Percentiles rank a stretch among this genome's conserved stretches.
Evolutionary conservation across 345 rosid species (phyloP).

Genomic region (Capsella bursapastoris): DNA sequence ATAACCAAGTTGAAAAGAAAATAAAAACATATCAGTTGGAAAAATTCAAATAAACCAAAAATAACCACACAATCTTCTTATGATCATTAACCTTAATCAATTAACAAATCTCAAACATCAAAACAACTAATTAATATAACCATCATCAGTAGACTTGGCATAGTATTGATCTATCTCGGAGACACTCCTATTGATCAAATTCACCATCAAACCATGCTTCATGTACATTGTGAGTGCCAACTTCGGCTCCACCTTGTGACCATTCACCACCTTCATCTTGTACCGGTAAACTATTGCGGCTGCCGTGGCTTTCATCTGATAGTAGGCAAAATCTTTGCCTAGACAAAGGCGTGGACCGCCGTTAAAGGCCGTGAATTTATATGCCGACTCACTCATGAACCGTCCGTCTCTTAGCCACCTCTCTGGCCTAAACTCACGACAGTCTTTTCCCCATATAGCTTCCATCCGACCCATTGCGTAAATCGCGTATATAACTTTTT

Average conservation of each 20-base stretch:
- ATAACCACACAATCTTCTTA: conserved; percentile 26
- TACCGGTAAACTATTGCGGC: conserved; percentile 76
- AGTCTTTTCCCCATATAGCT: conserved; percentile 90
- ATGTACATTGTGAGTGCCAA: conserved; percentile 94
- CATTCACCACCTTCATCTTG: conserved; percentile 59
- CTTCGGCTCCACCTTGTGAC: conserved; percentile 61
- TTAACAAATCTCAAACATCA: conserved; percentile 19
- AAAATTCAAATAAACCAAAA: conserved; percentile 32
- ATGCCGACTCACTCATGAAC: conserved; percentile 85
- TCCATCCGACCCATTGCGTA: conserved; percentile 97
- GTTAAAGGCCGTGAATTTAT: conserved; percentile 89
- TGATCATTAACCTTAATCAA: conserved; percentile 16
- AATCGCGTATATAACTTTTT: conserved; percentile 83
- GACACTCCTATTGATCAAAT: conserved; percentile 33
- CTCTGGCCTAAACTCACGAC: conserved; percentile 82
- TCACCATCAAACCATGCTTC: conserved; percentile 60
- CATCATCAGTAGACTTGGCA: conserved; percentile 28
- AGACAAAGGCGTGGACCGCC: conserved; percentile 93
- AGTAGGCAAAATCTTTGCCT: conserved; percentile 94
- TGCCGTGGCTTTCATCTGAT: conserved; percentile 81
- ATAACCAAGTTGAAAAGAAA: neutral
- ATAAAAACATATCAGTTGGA: neutral
- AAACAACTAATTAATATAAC: conserved; percentile 11
- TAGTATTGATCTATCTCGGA: conserved; percentile 29
- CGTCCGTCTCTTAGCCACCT: conserved; percentile 86